phyloP scores from a whole-genome alignment of 2,329 filamentous ascomycete genomes.

The Myriosclerotinia duriaeana region DNA sequence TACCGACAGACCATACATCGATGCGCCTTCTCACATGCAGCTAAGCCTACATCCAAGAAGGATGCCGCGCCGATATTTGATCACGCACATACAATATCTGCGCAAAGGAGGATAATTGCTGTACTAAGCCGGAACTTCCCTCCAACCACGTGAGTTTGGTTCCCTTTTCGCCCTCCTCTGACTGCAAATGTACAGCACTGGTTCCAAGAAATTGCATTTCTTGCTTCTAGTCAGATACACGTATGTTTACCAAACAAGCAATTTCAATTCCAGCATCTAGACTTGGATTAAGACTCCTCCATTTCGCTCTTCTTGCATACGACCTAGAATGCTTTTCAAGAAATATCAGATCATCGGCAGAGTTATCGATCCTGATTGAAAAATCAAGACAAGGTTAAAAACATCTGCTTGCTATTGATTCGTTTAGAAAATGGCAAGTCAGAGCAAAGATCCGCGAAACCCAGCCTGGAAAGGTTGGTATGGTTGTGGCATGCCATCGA shows the following conservation, averaged over 20 bases:
- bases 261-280: background rate
- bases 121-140: conserved; percentile 19
- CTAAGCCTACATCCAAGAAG: conserved; percentile 6
- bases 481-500: conserved; percentile 5
- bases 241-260: conserved; percentile 7
- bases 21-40: conserved; percentile 19
- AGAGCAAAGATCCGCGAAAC: conserved; percentile 14
- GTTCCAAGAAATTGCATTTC: background rate
- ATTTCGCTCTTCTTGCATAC: conserved; percentile 8
- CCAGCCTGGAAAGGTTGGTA: background rate
- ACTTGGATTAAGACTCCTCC: background rate
- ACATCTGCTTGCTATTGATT: background rate
- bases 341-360: conserved; percentile 2
- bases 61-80: conserved; percentile 17
- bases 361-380: conserved; percentile 16
- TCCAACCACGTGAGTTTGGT: conserved; percentile 20
- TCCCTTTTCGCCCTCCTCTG: background rate
- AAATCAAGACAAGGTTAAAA: conserved; percentile 8
- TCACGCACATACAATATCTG: conserved; percentile 22
- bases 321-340: background rate
- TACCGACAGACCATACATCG: conserved; percentile 1
- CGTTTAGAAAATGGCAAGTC: background rate
- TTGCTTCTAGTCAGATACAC: conserved; percentile 3
- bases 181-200: background rate
- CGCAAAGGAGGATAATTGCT: conserved; percentile 8